These are phyloP conservation scores for Penicillium malachiteum DNA, from an alignment of 495 filamentous ascomycete species.

Conservation along the genomic window DNA sequence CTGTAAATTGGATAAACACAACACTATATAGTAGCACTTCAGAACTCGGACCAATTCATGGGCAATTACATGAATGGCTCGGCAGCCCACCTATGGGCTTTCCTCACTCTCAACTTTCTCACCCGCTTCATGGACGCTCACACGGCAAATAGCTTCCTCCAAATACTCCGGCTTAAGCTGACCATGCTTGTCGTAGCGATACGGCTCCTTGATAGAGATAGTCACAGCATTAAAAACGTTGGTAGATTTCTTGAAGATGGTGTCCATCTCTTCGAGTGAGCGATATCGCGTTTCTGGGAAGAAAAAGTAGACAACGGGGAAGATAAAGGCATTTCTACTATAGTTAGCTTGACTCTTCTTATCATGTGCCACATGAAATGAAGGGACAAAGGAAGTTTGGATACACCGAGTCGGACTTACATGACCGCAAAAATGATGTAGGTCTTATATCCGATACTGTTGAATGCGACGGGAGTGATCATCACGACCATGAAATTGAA, in stretches of 20 bases:
- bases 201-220: slow-evolving; percentile 57
- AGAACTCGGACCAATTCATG: too few species aligned
- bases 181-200: slow-evolving; percentile 68
- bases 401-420: slow-evolving; percentile 8
- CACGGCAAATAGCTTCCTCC: slow-evolving; percentile 20
- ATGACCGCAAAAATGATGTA: slow-evolving; percentile 63
- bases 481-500: slow-evolving; percentile 56
- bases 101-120: slow-evolving; percentile 34
- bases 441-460: slow-evolving; percentile 61
- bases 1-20: too few species aligned
- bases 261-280: slow-evolving; percentile 71
- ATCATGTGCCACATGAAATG: neutral
- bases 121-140: slow-evolving; percentile 16
- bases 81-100: slow-evolving; percentile 15
- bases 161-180: slow-evolving; percentile 45
- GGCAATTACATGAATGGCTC: too few species aligned
- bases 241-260: slow-evolving; percentile 63
- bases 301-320: slow-evolving; percentile 56
- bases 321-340: slow-evolving; percentile 21
- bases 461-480: slow-evolving; percentile 63
- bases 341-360: slow-evolving; percentile 6
- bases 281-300: slow-evolving; percentile 70
- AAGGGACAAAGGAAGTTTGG: too few species aligned
- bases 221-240: slow-evolving; percentile 56
- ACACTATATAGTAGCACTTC: too few species aligned